These are phyloP conservation scores for Tetrapisispora pingtungensis DNA, from an alignment of 805 yeast species.

Conservation along the genomic window DNA sequence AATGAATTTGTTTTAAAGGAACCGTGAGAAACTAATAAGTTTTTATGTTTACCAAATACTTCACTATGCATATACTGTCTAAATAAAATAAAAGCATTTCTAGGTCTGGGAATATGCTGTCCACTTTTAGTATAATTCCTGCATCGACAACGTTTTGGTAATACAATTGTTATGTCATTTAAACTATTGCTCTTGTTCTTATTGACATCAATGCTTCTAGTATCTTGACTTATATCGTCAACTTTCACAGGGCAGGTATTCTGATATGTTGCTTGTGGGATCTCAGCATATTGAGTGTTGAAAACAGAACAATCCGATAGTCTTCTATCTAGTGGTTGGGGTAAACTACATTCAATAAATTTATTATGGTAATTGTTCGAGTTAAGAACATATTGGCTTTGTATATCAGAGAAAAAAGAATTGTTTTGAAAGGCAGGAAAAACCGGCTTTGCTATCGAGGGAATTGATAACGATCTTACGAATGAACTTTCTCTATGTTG, in stretches of 20 bases:
- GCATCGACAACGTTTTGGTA: conserved; percentile 2
- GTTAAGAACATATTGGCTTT: neutral
- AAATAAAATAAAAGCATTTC: conserved; percentile 78
- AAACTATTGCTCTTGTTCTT: neutral
- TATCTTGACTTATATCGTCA: neutral
- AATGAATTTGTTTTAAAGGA: conserved; percentile 26
- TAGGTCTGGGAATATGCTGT: conserved; percentile 47
- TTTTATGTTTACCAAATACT: conserved; percentile 30
- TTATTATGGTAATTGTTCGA: neutral
- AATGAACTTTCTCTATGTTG: neutral
- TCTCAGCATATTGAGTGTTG: neutral
- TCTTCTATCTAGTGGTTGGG: neutral
- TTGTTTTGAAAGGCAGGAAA: neutral
- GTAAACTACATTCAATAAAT: neutral
- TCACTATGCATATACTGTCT: conserved; percentile 71
- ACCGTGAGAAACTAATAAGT: conserved; percentile 25
- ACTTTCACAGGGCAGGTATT: neutral
- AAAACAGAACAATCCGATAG: neutral
- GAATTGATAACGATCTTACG: neutral
- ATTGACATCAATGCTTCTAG: neutral
- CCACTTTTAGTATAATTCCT: conserved; percentile 3
- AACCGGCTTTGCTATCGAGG: neutral
- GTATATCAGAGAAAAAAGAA: neutral
- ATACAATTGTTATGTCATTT: neutral
- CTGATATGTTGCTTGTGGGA: neutral